Evolutionary conservation across 441 rosid genomes (phyloP), one percentile per base, ranked within the genome.

Genomic region (Erysimum cheiri): DNA sequence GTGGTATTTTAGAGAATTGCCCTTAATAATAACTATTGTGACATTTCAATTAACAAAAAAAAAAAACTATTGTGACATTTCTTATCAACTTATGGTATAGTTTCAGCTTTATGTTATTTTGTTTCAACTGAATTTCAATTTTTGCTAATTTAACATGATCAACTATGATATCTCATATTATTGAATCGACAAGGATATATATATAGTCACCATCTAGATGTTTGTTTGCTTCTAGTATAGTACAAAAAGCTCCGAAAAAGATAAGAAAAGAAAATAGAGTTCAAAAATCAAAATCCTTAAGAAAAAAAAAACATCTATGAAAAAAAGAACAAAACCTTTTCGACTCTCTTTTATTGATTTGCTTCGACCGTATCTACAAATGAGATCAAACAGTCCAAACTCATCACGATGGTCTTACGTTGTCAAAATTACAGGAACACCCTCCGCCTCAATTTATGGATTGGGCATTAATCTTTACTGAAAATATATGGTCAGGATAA

Each of bases 111-210:
- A 8, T 52, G 17, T 66, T 71, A 36, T 71, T 60, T 62, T 54
- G 22, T 44, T 63, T 57, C 43, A 26, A 8, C 13, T 29, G 24
- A 6, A 47, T n/a, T 60, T 35, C 9, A 13, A 41, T 43, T 32
- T 22, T 24, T 39, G 35, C 49, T 71, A 56, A 19, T 56, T 35
- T 72, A 64, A 39, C 15, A 6, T 26, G 36, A 49, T 57, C 15
- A 59, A 49, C 66, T 73, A 28, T 67, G 60, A 19, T 54, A 26
- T 15, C 54, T 39, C 26, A 46, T 33, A 52, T 52, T 60, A 67
- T 67, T 73, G 72, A 52, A 67, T 59, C 72, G 72, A 73, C 67
- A 73, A 67, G 41, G 70, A 71, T 71, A 29, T 14, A 47, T 53
- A 68, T 29, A 53, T n/a, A n/a, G 35, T 61, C 73, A 8, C 58